A percentile compares a stretch with the other conserved stretches of the same genome.
Evolutionary conservation across 2,329 filamentous ascomycete species (phyloP).

Genomic region (Exophiala calicioides): DNA sequence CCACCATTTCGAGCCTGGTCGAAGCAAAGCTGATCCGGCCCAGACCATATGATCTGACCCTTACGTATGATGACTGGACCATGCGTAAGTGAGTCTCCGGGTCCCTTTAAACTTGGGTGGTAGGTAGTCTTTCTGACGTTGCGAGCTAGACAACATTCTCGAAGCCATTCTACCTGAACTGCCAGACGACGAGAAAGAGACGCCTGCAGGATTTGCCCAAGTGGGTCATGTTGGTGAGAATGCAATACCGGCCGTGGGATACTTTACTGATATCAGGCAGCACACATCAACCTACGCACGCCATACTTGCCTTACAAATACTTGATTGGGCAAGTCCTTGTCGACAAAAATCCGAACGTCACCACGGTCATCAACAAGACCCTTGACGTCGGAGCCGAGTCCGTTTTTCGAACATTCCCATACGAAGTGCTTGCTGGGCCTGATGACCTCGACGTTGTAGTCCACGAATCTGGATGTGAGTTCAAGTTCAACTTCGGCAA

Average conservation of each 20-base stretch:
- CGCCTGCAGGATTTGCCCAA: conserved; percentile 81
- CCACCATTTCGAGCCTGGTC: conserved; percentile 67
- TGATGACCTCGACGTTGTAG: conserved; percentile 78
- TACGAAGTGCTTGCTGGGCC: conserved; percentile 87
- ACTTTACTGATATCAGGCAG: conserved; percentile 42
- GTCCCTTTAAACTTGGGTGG: conserved; percentile 1
- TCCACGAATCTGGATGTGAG: conserved; percentile 78
- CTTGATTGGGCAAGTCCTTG: conserved; percentile 78
- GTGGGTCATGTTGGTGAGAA: conserved; percentile 79
- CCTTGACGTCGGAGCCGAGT: conserved; percentile 81
- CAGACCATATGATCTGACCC: conserved; percentile 70
- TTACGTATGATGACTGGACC: conserved; percentile 85
- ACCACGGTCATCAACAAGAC: conserved; percentile 95
- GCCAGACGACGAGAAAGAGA: conserved; percentile 69
- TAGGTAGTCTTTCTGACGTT: neutral
- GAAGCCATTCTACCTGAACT: conserved; percentile 72
- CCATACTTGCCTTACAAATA: conserved; percentile 82
- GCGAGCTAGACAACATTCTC: conserved; percentile 73
- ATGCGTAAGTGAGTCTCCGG: conserved; percentile 60
- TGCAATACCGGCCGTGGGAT: neutral
- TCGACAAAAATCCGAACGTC: conserved; percentile 83
- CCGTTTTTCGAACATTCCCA: conserved; percentile 84
- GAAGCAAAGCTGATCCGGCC: conserved; percentile 68
- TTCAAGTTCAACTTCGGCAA: conserved; percentile 94
- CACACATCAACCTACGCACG: conserved; percentile 85